Evolutionary conservation across 73 alveolate genomes (phyloP), one percentile per base, ranked within the genome.

Genomic region (Chromera velia): DNA sequence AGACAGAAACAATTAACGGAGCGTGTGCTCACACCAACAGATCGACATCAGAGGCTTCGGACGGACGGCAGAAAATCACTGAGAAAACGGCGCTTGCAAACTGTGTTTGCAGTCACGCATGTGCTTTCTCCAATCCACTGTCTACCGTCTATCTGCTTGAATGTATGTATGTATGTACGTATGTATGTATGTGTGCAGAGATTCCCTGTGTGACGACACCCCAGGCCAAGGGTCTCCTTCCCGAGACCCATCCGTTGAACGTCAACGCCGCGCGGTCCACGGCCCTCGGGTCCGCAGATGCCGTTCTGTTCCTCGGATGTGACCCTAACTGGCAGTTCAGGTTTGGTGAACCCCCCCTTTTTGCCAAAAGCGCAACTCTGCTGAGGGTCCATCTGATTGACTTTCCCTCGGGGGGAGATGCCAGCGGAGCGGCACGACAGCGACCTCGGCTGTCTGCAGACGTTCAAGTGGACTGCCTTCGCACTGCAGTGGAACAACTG

Each of bases 121-220:
- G n/a, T n/a, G n/a, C n/a, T n/a, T n/a, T n/a, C n/a, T n/a, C n/a
- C n/a, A n/a, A n/a, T n/a, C n/a, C n/a, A n/a, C n/a, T n/a, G n/a
- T n/a, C n/a, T n/a, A n/a, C n/a, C n/a, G n/a, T n/a, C n/a, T n/a
- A n/a, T n/a, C n/a, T n/a, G n/a, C n/a, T n/a, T n/a, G n/a, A n/a
- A n/a, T n/a, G n/a, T n/a, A n/a, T n/a, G n/a, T n/a, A n/a, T n/a
- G n/a, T n/a, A n/a, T n/a, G n/a, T n/a, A n/a, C n/a, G n/a, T n/a
- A n/a, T n/a, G n/a, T n/a, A n/a, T n/a, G n/a, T n/a, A 76, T 85
- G 28, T 73, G 66, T 34, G 81, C 93, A 0, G 63, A 81, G 28
- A 80, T 92, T 29, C 98, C 98, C 26, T 92, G 88, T 81, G 45
- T 92, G 31, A 91, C 96, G 26, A 88, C 96, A 24, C 98, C 98